Base-by-base conservation (phyloP, 805 yeast species). In the Myxozyma neotropica region DNA sequence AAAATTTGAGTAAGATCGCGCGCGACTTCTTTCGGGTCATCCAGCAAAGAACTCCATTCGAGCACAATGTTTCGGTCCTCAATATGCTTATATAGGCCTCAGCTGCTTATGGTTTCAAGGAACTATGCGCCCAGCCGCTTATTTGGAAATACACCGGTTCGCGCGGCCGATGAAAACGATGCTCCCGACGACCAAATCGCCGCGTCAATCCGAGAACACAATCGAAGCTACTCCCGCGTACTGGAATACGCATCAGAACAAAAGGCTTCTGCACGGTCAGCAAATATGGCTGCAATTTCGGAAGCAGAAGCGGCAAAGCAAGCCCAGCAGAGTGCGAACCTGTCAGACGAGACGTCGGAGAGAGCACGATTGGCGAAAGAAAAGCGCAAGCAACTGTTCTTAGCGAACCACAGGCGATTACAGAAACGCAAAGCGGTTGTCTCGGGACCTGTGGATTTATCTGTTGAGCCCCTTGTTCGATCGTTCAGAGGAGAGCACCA, bases 401-500 rank as follows among this genome's bases (percentile, higher is more conserved):
- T 46, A 15, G 42, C 43, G 8, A 40, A 33, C 26, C 29, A 23
- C 7, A 35, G 38, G 33, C 15, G 8, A 23, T n/a, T 3, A 12
- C 29, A 19, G 10, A 23, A 19, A 21, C 52, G 45, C 36, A 36
- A 38, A 27, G 31, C 52, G 15, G 10, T 36, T 13, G 50, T 35
- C 10, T 47, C 59, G 8, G 58, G 62, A 2, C 55, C 45, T n/a
- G 46, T 36, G 24, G 57, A 51, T 19, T 4, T 13, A 40, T 7
- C 21, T 13, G 59, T 54, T 39, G 52, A 48, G 39, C 55, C 40
- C 38, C 55, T 57, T 27, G 66, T 59, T 10, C 39, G 19, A 13
- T 38, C 61, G 17, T 24, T 31, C 31, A 44, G 53, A 6, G 60
- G 61, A 27, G 66, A 59, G 45, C 66, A 56, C 26, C 29, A 21